Evolutionary conservation across 2,329 filamentous ascomycete genomes (phyloP).

Genomic region (Geoglossum cookeanum): DNA sequence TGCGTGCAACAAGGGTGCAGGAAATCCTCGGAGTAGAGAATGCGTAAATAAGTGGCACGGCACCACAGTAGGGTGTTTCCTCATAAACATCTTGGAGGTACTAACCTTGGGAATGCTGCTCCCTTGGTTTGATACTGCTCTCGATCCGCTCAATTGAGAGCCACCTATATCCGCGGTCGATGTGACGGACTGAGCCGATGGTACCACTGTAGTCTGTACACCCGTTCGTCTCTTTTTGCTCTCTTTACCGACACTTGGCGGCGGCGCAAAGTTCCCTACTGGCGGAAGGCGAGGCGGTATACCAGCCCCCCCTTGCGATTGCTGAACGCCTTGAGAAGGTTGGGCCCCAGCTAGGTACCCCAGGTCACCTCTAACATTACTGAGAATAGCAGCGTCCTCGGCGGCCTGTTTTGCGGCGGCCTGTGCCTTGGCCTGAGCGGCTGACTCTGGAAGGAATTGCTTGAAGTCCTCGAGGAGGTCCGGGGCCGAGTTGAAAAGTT

Average conservation of each 20-base stretch:
- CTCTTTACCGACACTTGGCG: conserved; percentile 67
- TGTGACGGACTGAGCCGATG: not conserved
- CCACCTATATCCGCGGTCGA: not conserved
- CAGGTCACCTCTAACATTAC: conserved; percentile 36
- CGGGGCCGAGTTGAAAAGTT: conserved; percentile 78
- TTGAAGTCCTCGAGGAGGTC: conserved; percentile 97
- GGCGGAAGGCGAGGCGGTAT: conserved; percentile 49
- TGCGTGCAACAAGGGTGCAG: no score
- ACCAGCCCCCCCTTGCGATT: conserved; percentile 15
- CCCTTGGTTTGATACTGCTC: conserved; percentile 8
- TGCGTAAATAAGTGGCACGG: no score
- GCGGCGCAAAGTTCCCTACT: conserved; percentile 82
- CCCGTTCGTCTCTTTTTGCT: conserved; percentile 67
- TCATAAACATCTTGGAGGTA: conserved; percentile 1
- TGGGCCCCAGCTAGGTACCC: conserved; percentile 22
- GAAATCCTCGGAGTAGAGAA: not conserved
- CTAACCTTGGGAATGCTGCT: conserved; percentile 17
- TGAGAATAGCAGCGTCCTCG: conserved; percentile 51
- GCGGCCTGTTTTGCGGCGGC: conserved; percentile 39
- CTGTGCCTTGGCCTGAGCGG: conserved; percentile 45
- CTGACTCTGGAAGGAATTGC: conserved; percentile 88
- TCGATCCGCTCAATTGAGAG: conserved; percentile 11
- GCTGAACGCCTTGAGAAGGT: conserved; percentile 21
- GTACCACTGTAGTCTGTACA: not conserved
- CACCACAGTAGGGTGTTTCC: no score